Base-by-base conservation (phyloP, 192 early-diverging fungal species). In the Chytriomyces sp. region DNA sequence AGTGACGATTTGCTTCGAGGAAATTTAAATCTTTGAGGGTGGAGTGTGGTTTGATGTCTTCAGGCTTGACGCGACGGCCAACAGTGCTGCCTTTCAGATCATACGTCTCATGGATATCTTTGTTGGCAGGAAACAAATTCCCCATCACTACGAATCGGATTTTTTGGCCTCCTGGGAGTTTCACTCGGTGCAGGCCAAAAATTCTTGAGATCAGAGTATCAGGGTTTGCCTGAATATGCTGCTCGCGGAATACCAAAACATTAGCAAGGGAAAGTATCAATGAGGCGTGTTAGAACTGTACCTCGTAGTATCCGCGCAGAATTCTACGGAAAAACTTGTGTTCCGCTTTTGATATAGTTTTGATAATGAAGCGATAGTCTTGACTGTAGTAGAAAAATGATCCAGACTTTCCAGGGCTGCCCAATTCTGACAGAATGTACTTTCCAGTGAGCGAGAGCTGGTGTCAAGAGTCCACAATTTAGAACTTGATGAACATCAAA, bases 91-190 rank as follows among this genome's bases (percentile, higher is more conserved):
- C 91, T 85, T 99, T 98, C 48, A 99, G 85, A 81, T 99, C 98
- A 76, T 93, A 99, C 57, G 90, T 93, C 78, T 94, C 93, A 77
- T 98, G 96, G 44, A 99, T 95, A 85, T 99, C 96, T 81, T 94
- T 91, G 87, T 97, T 96, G 11, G 95, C 88, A 20, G 98, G 97
- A 98, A 96, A 57, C n/a, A 99, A 93, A 82, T 99, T 99, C 64
- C 93, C 94, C 98, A 99, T 99, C 43, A 99, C 96, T 6, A 99
- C 94, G 84, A 99, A 99, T 84, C 97, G 96, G 61, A 99, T 94
- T 82, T 98, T 98, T 57, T 89, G 83, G 59, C 92, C 92, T 45
- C 93, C 94, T 46, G 95, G 95, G 57, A 97, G 84, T 83, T 98
- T 98, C 66, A 99, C 94, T 64, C 97, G 91, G 78, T 98, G 96